phyloP scores from a whole-genome alignment of 1,284 basidiomycete species.

The Boletellus dicymbophilus region DNA sequence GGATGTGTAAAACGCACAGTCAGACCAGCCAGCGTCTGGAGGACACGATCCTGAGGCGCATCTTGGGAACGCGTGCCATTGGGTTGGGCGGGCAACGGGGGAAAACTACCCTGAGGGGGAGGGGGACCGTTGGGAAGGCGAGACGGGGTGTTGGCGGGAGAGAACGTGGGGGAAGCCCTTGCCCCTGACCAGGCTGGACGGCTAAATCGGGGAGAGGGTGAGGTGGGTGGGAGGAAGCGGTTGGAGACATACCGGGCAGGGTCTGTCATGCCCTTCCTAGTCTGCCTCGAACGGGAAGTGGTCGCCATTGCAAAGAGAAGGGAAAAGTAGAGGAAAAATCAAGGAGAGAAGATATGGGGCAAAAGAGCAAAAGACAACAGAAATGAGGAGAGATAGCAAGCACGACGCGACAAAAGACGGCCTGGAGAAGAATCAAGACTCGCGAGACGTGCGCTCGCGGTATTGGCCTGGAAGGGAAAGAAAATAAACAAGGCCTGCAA shows the following conservation, averaged over 20 bases:
- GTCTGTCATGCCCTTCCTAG: conserved; percentile 59
- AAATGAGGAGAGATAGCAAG: conserved; percentile 38
- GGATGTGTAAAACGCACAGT: conserved; percentile 49
- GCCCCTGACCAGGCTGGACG: conserved; percentile 66
- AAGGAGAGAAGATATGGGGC: conserved; percentile 33
- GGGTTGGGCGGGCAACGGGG: conserved; percentile 46
- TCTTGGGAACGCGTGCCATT: conserved; percentile 50
- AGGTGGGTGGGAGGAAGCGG: conserved; percentile 14
- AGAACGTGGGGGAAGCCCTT: conserved; percentile 67
- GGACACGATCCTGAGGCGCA: conserved; percentile 51
- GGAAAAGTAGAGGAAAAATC: conserved; percentile 28
- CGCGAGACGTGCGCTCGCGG: conserved; percentile 22
- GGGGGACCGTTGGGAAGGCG: conserved; percentile 49
- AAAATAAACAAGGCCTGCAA: conserved; percentile 26
- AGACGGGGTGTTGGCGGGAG: conserved; percentile 49
- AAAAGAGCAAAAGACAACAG: conserved; percentile 33
- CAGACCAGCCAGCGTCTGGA: conserved; percentile 62
- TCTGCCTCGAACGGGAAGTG: conserved; percentile 56
- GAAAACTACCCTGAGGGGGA: conserved; percentile 44
- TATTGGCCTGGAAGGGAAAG: conserved; percentile 15
- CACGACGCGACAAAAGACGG: conserved; percentile 33
- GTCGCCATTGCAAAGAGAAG: conserved; percentile 52
- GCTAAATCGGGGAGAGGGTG: conserved; percentile 35
- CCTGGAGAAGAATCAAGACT: conserved; percentile 22
- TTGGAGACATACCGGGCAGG: conserved; percentile 51